Evolutionary conservation across 202 grass and related monocot species (phyloP).

Genomic region (Brachypodium distachyon): DNA sequence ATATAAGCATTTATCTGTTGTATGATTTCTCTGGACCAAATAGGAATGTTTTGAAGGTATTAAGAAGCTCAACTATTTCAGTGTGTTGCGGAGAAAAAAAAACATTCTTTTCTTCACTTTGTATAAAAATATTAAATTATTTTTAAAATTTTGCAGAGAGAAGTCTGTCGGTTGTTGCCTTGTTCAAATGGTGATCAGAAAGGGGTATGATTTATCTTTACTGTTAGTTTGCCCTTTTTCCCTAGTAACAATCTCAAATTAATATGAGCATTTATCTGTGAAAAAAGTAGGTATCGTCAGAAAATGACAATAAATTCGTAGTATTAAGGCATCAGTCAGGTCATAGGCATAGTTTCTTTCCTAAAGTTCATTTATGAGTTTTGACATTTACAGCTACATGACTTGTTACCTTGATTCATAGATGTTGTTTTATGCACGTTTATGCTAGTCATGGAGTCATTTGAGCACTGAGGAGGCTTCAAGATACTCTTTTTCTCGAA

Average conservation of each 20-base stretch:
- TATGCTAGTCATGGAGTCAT: background rate
- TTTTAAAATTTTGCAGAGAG: slow-evolving; percentile 57
- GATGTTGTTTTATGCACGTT: background rate
- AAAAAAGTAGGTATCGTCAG: background rate
- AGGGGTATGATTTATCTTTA: slow-evolving; percentile 49
- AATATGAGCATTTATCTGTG: too few relatives aligned
- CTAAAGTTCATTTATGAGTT: background rate
- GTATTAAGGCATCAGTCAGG: background rate
- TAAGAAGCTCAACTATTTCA: background rate
- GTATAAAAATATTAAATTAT: background rate
- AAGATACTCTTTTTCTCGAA: background rate
- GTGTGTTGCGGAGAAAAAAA: background rate
- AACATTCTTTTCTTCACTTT: slow-evolving; percentile 8
- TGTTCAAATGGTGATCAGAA: slow-evolving; percentile 67
- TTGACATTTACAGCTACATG: background rate
- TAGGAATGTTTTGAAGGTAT: background rate
- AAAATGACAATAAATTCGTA: too few relatives aligned
- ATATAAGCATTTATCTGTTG: background rate
- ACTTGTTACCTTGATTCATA: background rate
- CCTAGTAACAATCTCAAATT: too few relatives aligned
- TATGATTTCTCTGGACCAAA: slow-evolving; percentile 1
- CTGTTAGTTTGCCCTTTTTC: background rate
- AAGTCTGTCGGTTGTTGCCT: slow-evolving; percentile 69
- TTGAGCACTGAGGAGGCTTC: too few relatives aligned
- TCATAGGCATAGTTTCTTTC: background rate